These are phyloP conservation scores for Pyricularia sp. DNA, from an alignment of 2,329 filamentous ascomycete genomes.

Conservation along the genomic window DNA sequence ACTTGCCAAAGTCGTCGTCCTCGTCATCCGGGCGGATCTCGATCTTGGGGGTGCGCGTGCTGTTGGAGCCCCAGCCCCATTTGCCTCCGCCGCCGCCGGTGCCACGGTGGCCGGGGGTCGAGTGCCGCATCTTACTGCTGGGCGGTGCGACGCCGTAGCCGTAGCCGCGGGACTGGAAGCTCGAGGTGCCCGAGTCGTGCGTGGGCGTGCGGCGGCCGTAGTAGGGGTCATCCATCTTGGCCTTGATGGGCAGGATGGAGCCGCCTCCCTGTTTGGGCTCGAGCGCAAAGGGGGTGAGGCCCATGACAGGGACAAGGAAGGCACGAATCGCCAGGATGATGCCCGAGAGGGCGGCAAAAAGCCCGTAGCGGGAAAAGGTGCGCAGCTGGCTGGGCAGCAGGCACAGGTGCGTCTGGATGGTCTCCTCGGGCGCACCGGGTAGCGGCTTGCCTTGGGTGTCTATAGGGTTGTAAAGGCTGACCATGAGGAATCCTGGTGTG, in stretches of 20 bases:
- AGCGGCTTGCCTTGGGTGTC: constrained; percentile 46
- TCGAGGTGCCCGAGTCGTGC: constrained; percentile 18
- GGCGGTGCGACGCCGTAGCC: constrained; percentile 7
- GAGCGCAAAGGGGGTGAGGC: constrained; percentile 43
- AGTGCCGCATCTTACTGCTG: constrained; percentile 15
- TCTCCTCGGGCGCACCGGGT: constrained; percentile 35
- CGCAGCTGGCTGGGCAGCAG: constrained; percentile 80
- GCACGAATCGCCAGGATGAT: constrained; percentile 42
- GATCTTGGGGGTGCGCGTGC: constrained; percentile 35
- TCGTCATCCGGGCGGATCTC: constrained; percentile 35
- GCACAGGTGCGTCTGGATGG: constrained; percentile 83
- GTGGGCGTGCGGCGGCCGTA: constrained; percentile 9
- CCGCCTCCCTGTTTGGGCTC: constrained; percentile 21
- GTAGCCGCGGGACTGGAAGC: constrained; percentile 11
- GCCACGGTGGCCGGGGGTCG: constrained; percentile 10
- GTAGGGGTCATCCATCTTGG: constrained; percentile 36
- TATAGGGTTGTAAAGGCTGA: constrained; percentile 88
- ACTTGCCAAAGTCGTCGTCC: constrained; percentile 32
- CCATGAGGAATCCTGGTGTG: constrained; percentile 76
- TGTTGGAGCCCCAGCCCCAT: constrained; percentile 25
- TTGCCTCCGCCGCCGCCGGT: constrained; percentile 25
- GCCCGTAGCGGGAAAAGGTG: constrained; percentile 72
- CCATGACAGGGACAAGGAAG: constrained; percentile 45
- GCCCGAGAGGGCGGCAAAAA: constrained; percentile 46
- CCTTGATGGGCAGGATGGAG: constrained; percentile 37